Base-by-base conservation (phyloP, 805 yeast species). In the Zygosaccharomyces rouxii region DNA sequence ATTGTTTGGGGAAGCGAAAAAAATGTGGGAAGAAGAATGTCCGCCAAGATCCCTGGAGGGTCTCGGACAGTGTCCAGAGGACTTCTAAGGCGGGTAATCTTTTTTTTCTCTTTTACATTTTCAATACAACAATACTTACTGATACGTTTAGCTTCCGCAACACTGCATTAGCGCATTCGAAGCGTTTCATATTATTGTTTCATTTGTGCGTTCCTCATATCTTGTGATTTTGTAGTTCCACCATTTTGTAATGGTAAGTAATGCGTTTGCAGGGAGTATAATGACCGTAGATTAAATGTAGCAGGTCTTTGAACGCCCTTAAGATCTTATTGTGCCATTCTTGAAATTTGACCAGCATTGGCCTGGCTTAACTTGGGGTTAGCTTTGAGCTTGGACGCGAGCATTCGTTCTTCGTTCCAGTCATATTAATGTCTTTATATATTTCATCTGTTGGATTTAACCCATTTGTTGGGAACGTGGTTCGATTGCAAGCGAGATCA, bases 231-330 rank as follows among this genome's bases (percentile, higher is more conserved):
- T n/a, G 19, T 4, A 38, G 19, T 3, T 41, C 35, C 10, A 41
- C 44, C n/a, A 41, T 33, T 14, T 22, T 41, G 44, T 29, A 41
- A 10, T 21, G 44, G 23, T 41, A 41, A 16, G 44, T 41, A 11
- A 41, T 41, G 11, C 44, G 44, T 41, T 33, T 41, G 23, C 44
- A 41, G 19, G 44, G 44, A 19, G 37, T 9, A 16, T 41, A 41
- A 9, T 41, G 33, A 29, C 23, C 21, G 44, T 18, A 41, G 19
- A 41, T 18, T 16, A 41, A 23, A 10, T 13, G 14, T 4, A 29
- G 21, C 25, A 41, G 33, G 9, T 29, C 35, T 13, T 41, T 29
- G n/a, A 28, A 29, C 19, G 28, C 44, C 16, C 16, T 11, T 11
- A 28, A 16, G 35, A 41, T 11, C 19, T 19, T 41, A 23, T n/a